Conservation (phyloP, 2,329 filamentous ascomycete genomes). For the Ampelomyces quisqualis region DNA sequence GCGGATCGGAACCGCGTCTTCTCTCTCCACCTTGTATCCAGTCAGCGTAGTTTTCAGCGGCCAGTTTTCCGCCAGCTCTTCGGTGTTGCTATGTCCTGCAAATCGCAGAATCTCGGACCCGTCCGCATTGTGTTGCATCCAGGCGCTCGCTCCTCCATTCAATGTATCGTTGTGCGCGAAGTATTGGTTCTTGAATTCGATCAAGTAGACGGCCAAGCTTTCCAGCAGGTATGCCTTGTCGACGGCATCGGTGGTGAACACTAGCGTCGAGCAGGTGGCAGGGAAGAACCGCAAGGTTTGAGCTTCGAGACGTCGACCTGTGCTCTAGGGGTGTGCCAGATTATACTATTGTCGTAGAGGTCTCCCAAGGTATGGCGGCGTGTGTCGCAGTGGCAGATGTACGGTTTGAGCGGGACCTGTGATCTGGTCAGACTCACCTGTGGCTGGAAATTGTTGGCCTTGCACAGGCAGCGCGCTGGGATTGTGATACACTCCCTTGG, state of each 20-base stretch:
- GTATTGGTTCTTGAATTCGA: constrained; percentile 42
- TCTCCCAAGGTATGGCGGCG: constrained; percentile 52
- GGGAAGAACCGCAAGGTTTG: constrained; percentile 49
- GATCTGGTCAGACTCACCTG: constrained; percentile 25
- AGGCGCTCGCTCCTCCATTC: constrained; percentile 55
- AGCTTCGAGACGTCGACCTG: constrained; percentile 28
- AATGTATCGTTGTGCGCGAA: constrained; percentile 54
- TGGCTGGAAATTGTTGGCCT: constrained; percentile 45
- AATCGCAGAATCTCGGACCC: constrained; percentile 30
- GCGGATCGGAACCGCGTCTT: constrained; percentile 40
- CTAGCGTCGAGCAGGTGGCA: constrained; percentile 46
- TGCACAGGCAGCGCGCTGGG: constrained; percentile 52
- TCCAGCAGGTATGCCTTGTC: constrained; percentile 46
- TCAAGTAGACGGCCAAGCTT: constrained; percentile 33
- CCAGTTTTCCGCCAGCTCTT: constrained; percentile 38
- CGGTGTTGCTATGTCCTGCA: background rate
- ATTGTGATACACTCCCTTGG: constrained; percentile 25
- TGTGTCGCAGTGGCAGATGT: constrained; percentile 54
- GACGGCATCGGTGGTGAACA: constrained; percentile 46
- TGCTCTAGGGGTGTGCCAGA: constrained; percentile 43
- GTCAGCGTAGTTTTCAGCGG: constrained; percentile 15
- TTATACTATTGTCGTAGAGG: constrained; percentile 42
- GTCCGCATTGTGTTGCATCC: constrained; percentile 46
- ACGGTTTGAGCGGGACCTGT: constrained; percentile 46
- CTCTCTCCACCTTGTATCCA: constrained; percentile 12